Base-by-base conservation (phyloP, 805 yeast genomes). In the Candida cerambycidarum region DNA sequence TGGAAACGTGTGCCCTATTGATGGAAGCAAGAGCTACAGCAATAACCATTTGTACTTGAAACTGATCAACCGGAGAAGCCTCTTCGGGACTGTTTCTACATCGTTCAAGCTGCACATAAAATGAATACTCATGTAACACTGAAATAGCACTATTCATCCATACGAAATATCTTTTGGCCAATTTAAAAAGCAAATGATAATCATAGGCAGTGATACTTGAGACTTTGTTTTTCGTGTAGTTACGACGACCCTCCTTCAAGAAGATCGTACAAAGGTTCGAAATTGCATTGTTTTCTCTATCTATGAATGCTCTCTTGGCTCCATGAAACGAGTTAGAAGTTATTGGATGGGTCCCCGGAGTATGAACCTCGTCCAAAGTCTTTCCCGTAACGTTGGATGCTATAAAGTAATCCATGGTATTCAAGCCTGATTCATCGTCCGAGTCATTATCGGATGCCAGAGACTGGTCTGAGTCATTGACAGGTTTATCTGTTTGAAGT, bases 131-230 rank as follows among this genome's bases (percentile, higher is more conserved):
- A 18, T 47, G 51, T 2, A 47, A 38, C n/a, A 47, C 51, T 3
- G 47, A 47, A 32, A 43, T 28, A n/a, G 47, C 47, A 41, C 51
- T 47, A 32, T 47, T 44, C 47, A 44, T 47, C 39, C 46, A 44
- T 2, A 45, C 39, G 25, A 44, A 40, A 17, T 47, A 47, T 16
- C 51, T 32, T 32, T 43, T 34, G 10, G 47, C 41, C 18, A 47
- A 19, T 10, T 44, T 17, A 6, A 32, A 19, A n/a, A 47, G 39
- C 17, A 47, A 16, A 19, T 25, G 32, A 31, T 41, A 32, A 36
- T 47, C 47, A 39, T 47, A 47, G 10, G 51, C 51, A 9, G 44
- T 19, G 11, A 47, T 39, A 25, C 41, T 47, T 5, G 46, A 32
- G 10, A 41, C 25, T 15, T 37, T 43, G 32, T 47, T 44, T 24